Base-by-base conservation (phyloP, 2,329 filamentous ascomycete genomes). In the Escovopsis sp. region DNA sequence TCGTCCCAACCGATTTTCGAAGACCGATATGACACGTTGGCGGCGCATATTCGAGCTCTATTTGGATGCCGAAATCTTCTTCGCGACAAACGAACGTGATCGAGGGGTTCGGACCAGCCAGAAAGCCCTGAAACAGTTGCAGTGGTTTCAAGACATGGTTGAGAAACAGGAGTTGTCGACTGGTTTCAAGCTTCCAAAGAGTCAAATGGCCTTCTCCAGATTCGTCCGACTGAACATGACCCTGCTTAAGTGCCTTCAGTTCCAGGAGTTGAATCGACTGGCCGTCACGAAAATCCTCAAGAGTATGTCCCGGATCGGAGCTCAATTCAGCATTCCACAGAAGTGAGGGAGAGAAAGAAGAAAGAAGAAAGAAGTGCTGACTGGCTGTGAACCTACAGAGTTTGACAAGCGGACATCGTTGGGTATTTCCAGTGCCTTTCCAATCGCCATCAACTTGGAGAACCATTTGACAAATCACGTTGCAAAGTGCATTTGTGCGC, bases 331-430 rank as follows among this genome's bases (percentile, higher is more conserved):
- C 23, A 23, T 23, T 23, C 6, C 23, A 23, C 23, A 23, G 23
- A 23, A 23, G 23, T 23, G 23, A 23, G 4, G 23, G 3, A 23
- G 23, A 23, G 6, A 4, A 23, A 23, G 23, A 23, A 23, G 23
- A 23, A 4, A 23, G 23, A 6, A 23, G 23, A 23, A 15, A 15
- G 28, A 30, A 6, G 28, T 7, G 19, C 3, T 26, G 10, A 2
- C 26, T 32, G 18, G 36, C 26, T 19, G 23, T 38, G 18, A 12
- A 23, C 18, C 8, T 48, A 80, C 49, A 87, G 77, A 89, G 62
- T 94, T 94, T 56, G 84, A 91, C 61, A 94, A 94, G 61, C 75
- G 78, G 45, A 94, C 86, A 2, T 77, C 81, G 1, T 67, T 93
- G 18, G 77, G 80, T 26, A 77, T 81, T 1, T 77, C 77, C 34